Percentiles rank a stretch among this genome's conserved stretches.
Conservation (phyloP, 345 rosid genomes). For the Turnera subulata region DNA sequence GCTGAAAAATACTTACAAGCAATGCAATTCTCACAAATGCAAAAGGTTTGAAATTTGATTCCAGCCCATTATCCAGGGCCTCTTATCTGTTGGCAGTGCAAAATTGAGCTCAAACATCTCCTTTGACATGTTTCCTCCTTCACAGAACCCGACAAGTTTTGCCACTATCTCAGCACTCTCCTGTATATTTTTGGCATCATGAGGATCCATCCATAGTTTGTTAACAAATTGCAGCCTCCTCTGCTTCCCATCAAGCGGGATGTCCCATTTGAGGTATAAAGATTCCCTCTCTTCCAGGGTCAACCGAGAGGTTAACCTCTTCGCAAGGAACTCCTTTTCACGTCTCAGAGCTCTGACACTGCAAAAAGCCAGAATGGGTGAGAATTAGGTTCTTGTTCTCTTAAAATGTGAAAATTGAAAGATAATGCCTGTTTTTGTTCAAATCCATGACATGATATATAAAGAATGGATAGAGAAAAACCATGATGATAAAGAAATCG, state of each 20-base stretch:
- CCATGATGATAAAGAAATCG: constrained; percentile 80
- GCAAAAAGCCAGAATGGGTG: constrained; percentile 6
- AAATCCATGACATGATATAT: background rate
- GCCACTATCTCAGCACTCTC: constrained; percentile 98
- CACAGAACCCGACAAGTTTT: constrained; percentile 86
- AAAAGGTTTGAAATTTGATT: constrained; percentile 84
- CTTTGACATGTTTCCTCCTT: constrained; percentile 80
- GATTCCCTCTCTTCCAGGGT: constrained; percentile 76
- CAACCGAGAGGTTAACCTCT: constrained; percentile 68
- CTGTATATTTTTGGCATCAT: constrained; percentile 72
- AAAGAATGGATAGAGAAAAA: constrained; percentile 6
- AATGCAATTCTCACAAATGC: constrained; percentile 16
- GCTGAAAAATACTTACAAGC: constrained; percentile 23
- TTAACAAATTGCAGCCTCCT: constrained; percentile 84
- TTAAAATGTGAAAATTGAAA: background rate
- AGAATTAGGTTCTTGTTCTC: background rate
- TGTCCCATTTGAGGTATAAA: constrained; percentile 82
- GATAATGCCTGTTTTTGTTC: background rate
- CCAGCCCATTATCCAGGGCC: constrained; percentile 94
- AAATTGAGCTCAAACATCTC: constrained; percentile 99
- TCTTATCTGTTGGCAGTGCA: constrained; percentile 75
- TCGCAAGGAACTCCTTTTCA: constrained; percentile 92
- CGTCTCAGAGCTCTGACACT: constrained; percentile 80
- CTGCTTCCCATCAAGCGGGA: constrained; percentile 94
- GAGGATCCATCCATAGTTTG: constrained; percentile 96